Percentiles rank a stretch among this genome's conserved stretches.
These are phyloP conservation scores for Phaseolus lunatus DNA, from an alignment of 306 rosid genomes.

Conservation along the genomic window DNA sequence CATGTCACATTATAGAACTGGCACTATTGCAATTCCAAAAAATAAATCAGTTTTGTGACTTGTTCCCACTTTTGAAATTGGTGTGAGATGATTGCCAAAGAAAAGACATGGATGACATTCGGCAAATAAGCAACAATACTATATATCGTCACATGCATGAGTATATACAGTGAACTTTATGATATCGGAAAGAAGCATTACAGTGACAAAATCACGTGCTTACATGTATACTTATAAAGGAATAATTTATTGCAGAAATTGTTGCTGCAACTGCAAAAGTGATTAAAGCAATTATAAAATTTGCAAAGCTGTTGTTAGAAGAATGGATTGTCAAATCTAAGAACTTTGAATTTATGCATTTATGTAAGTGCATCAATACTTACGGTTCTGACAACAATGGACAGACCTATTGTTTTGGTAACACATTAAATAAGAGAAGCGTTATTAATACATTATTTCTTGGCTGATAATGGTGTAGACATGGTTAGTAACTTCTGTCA, in stretches of 20 bases:
- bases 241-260: constrained; percentile 6
- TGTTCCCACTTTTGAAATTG: constrained; percentile 36
- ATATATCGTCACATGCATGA: constrained; percentile 36
- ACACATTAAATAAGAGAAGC: background rate
- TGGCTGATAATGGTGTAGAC: background rate
- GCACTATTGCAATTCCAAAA: constrained; percentile 29
- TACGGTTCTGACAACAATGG: background rate
- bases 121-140: constrained; percentile 38
- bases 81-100: constrained; percentile 31
- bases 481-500: background rate
- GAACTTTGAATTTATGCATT: constrained; percentile 1
- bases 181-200: constrained; percentile 26
- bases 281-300: background rate
- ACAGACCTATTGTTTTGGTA: background rate
- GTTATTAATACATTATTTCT: background rate
- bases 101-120: constrained; percentile 34
- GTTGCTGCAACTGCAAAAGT: constrained; percentile 1
- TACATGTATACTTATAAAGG: constrained; percentile 1
- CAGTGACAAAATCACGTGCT: constrained; percentile 26
- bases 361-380: background rate
- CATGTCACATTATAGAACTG: constrained; percentile 37
- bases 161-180: constrained; percentile 30
- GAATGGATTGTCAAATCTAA: constrained; percentile 16
- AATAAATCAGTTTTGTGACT: constrained; percentile 11
- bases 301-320: constrained; percentile 5